These are phyloP conservation scores for Citrullus colocynthis DNA, from an alignment of 306 rosid genomes.

Conservation along the genomic window DNA sequence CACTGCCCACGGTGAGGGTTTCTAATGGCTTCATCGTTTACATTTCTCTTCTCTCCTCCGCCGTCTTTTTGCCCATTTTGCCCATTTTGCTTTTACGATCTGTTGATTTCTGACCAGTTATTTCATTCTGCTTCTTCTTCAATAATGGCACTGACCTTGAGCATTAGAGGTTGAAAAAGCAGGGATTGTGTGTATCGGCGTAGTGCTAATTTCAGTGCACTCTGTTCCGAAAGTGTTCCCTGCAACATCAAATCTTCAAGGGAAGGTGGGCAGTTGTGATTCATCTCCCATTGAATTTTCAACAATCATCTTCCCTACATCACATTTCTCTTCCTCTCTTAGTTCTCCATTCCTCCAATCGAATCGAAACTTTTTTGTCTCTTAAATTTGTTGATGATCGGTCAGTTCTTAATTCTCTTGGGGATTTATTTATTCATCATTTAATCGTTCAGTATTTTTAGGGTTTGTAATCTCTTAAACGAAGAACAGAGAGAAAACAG, in stretches of 20 bases:
- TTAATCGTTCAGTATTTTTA: too few relatives aligned
- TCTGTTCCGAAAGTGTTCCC: constrained; percentile 12
- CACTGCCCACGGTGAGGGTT: neutral
- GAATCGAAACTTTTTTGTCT: neutral
- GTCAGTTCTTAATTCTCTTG: too few relatives aligned
- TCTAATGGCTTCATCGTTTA: too few relatives aligned
- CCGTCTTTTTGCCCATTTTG: neutral
- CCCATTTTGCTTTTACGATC: neutral
- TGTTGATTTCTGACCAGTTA: too few relatives aligned
- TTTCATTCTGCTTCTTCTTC: neutral
- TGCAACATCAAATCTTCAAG: neutral
- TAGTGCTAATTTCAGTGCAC: constrained; percentile 9
- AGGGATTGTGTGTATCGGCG: constrained; percentile 17
- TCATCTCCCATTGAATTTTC: constrained; percentile 5
- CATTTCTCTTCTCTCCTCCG: neutral
- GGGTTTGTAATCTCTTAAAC: too few relatives aligned
- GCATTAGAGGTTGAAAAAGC: neutral
- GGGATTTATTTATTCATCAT: too few relatives aligned
- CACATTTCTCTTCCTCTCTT: neutral
- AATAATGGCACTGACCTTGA: neutral
- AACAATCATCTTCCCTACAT: constrained; percentile 13
- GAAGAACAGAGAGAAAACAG: too few relatives aligned
- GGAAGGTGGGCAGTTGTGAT: constrained; percentile 15
- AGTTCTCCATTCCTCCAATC: neutral
- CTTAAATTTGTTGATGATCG: too few relatives aligned